Conservation (phyloP, 164 flowering plant genomes). For the Paratinospora sagittata region DNA sequence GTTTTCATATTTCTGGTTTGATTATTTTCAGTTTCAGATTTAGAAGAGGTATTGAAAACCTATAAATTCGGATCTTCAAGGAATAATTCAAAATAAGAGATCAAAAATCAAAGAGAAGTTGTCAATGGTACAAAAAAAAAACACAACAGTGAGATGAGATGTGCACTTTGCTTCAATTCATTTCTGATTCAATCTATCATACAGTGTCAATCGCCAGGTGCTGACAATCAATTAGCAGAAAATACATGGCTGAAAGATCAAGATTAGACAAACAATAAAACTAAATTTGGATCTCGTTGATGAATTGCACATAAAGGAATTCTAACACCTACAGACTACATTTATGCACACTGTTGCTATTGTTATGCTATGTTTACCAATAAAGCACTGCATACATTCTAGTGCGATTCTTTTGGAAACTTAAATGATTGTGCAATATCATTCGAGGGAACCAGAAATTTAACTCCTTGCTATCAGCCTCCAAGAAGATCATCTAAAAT, state of each 20-base stretch:
- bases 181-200: not conserved
- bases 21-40: too few species aligned
- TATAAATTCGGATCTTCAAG: too few species aligned
- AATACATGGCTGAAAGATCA: not conserved
- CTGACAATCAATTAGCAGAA: not conserved
- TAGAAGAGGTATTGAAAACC: too few species aligned
- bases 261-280: not conserved
- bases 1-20: too few species aligned
- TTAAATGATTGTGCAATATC: not conserved
- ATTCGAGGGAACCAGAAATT: not conserved
- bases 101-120: not conserved
- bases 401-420: not conserved
- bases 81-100: not conserved
- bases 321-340: not conserved
- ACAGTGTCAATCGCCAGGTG: not conserved
- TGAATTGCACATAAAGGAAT: not conserved
- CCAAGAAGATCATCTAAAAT: not conserved
- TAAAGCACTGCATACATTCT: not conserved
- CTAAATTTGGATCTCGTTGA: not conserved
- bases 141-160: not conserved
- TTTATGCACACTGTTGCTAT: too few species aligned
- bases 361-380: too few species aligned
- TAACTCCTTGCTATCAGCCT: not conserved
- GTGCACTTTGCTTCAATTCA: not conserved
- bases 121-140: not conserved